These are phyloP conservation scores for Nemania bipapillata DNA, from an alignment of 2,329 filamentous ascomycete genomes.

Conservation along the genomic window DNA sequence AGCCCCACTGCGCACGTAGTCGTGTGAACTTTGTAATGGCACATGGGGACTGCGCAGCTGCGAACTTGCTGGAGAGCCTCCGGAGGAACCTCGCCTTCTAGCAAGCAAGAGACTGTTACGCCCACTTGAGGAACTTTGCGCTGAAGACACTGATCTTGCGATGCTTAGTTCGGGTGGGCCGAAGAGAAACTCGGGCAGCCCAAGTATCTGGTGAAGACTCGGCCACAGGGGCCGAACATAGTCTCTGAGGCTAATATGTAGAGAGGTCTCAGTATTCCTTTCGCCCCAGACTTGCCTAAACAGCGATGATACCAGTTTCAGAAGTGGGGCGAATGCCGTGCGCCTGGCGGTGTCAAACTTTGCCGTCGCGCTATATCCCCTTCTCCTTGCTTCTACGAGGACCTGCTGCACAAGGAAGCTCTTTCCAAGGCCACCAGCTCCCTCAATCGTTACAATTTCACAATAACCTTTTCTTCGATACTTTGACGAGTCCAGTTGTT, in stretches of 20 bases:
- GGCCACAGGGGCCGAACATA: constrained; percentile 73
- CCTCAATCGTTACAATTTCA: constrained; percentile 71
- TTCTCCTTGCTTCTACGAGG: constrained; percentile 67
- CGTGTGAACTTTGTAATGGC: constrained; percentile 65
- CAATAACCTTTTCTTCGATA: constrained; percentile 71
- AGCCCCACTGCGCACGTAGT: constrained; percentile 68
- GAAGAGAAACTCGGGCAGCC: constrained; percentile 75
- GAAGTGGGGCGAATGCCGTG: constrained; percentile 70
- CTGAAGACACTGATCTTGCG: constrained; percentile 54
- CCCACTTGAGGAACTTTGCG: constrained; percentile 48
- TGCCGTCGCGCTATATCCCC: constrained; percentile 72
- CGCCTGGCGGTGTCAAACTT: constrained; percentile 72
- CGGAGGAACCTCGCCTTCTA: constrained; percentile 62
- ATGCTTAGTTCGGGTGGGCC: constrained; percentile 59
- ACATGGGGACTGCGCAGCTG: constrained; percentile 53
- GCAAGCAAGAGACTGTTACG: constrained; percentile 50
- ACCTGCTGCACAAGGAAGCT: constrained; percentile 72
- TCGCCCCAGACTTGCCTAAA: constrained; percentile 76
- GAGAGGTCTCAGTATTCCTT: constrained; percentile 71
- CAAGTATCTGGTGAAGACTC: constrained; percentile 69
- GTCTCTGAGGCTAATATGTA: constrained; percentile 70
- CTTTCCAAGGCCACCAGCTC: constrained; percentile 72
- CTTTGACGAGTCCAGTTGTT: constrained; percentile 66
- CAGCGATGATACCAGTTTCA: constrained; percentile 72
- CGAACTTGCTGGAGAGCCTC: constrained; percentile 55